Base-by-base conservation (phyloP, 208 protist genomes). In the Histomonas meleagridis region DNA sequence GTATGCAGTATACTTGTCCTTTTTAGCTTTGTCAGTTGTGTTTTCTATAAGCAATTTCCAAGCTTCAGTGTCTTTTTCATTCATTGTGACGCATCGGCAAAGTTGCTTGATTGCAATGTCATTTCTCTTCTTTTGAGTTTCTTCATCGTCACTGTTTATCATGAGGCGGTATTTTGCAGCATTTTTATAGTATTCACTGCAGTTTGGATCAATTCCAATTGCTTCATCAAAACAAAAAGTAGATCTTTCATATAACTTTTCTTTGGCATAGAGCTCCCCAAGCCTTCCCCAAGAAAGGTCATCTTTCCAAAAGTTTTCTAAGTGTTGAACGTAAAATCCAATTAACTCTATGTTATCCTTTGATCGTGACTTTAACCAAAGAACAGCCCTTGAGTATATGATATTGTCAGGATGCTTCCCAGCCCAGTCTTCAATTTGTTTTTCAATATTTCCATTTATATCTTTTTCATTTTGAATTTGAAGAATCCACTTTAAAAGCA, bases 221-320 rank as follows among this genome's bases (percentile, higher is more conserved):
- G 76, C 76, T 86, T 86, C 76, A 26, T 86, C 76, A 26, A 40
- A 86, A 53, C 26, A 43, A 38, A 86, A 86, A 16, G 76, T 18
- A 21, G 76, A 40, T 51, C 76, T 43, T 1, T 86, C 46, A 26
- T 21, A 55, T n/a, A 49, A 5, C 38, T 55, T 55, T 86, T 86
- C 76, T 38, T 55, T 32, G 7, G n/a, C 46, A 26, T 86, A 86
- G 16, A 86, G 76, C 14, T 86, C 16, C 7, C 76, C 76, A 12
- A 86, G 16, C 26, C 55, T 9, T 1, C n/a, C n/a, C 76, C 76
- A 86, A 38, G 76, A 12, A 21, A 86, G 38, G 14, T 1, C 28
- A 86, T 86, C 76, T 40, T 55, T 26, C 40, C 46, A 86, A 48
- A 86, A 86, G 14, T 38, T 55, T 55, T 86, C 76, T 1, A 86